Conservation (phyloP, 2,329 filamentous ascomycete species). For the Teratosphaeria nubilosa region DNA sequence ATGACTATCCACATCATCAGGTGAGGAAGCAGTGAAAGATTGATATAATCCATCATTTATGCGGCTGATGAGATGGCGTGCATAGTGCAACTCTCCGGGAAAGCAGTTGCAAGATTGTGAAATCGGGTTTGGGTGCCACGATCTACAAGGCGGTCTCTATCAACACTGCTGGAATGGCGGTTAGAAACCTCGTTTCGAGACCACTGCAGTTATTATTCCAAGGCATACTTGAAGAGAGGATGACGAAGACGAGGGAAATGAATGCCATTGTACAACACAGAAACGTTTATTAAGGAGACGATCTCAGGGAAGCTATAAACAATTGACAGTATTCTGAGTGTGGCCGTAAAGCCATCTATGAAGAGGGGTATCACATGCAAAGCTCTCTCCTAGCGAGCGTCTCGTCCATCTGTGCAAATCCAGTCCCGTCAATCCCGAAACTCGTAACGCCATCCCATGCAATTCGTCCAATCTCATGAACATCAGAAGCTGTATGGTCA, state of each 20-base stretch:
- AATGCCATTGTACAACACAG: no score
- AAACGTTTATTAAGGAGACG: background rate
- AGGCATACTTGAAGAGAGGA: no score
- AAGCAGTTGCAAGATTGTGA: no score
- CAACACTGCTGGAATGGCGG: no score
- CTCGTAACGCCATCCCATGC: background rate
- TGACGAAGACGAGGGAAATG: background rate
- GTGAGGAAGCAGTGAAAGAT: no score
- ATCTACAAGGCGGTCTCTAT: no score
- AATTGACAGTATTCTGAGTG: background rate
- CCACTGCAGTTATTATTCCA: no score
- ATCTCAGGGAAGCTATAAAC: background rate
- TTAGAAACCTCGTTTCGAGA: no score
- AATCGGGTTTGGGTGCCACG: no score
- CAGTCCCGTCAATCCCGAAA: background rate
- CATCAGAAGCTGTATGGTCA: background rate
- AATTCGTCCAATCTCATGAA: background rate
- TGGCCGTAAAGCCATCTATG: background rate
- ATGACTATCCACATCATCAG: background rate
- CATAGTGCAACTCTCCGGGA: no score
- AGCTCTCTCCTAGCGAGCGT: background rate
- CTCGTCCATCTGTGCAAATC: background rate
- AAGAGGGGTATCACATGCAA: slow-evolving; percentile 5
- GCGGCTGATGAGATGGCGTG: no score
- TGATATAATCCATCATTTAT: no score